These are phyloP conservation scores for Myxozyma lipomycoides DNA, from an alignment of 805 yeast genomes.

Conservation along the genomic window DNA sequence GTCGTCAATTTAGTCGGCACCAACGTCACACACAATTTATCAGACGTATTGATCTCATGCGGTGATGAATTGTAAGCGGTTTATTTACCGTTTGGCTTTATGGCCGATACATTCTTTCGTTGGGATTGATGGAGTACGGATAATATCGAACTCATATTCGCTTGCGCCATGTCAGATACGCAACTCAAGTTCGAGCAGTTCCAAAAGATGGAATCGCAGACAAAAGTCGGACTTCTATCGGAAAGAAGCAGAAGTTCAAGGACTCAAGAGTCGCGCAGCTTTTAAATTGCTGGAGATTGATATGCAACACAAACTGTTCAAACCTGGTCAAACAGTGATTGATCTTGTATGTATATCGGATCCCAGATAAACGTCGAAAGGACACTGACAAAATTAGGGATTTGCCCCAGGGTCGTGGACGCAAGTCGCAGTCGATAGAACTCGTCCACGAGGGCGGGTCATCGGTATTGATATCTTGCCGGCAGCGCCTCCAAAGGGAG, in stretches of 20 bases:
- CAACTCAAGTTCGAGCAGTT: slow-evolving; percentile 32
- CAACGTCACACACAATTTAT: too few relatives aligned
- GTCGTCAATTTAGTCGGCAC: too few relatives aligned
- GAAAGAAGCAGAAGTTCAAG: slow-evolving; percentile 57
- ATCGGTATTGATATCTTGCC: slow-evolving; percentile 82
- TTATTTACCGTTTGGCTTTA: background rate
- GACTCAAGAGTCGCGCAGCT: slow-evolving; percentile 83
- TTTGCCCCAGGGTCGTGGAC: slow-evolving; percentile 96
- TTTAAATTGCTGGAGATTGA: slow-evolving; percentile 73
- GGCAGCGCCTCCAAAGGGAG: slow-evolving; percentile 75
- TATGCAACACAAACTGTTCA: slow-evolving; percentile 56
- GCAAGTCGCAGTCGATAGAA: slow-evolving; percentile 65
- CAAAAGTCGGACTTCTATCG: slow-evolving; percentile 63
- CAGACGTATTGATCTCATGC: background rate
- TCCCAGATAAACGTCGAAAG: background rate
- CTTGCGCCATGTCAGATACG: background rate
- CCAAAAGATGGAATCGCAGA: slow-evolving; percentile 70
- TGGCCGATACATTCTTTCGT: background rate
- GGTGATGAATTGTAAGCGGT: background rate
- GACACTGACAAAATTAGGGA: slow-evolving; percentile 41
- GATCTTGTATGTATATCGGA: slow-evolving; percentile 62
- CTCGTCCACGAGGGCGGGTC: slow-evolving; percentile 51
- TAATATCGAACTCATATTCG: too few relatives aligned
- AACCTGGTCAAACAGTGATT: slow-evolving; percentile 56
- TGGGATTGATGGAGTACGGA: background rate